These are phyloP conservation scores for Chlorokybus atmophyticus DNA, from an alignment of 139 green algal genomes.

Conservation along the genomic window DNA sequence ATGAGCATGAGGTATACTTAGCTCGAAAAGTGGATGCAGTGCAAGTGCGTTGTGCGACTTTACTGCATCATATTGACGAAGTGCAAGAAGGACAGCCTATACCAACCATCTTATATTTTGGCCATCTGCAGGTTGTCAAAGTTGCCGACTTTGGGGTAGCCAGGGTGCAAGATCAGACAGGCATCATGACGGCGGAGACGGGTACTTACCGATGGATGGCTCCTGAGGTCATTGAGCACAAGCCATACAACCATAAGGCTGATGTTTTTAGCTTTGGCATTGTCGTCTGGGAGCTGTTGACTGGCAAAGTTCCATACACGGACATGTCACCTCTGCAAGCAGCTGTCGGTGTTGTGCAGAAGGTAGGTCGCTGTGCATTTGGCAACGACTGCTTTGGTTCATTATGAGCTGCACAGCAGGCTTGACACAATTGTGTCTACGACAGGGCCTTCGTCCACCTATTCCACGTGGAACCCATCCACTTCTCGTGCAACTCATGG, in stretches of 20 bases:
- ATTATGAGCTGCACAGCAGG: too few species aligned
- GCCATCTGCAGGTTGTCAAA: slow-evolving; percentile 26
- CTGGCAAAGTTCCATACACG: slow-evolving; percentile 40
- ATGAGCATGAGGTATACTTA: slow-evolving; percentile 80
- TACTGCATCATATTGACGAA: too few species aligned
- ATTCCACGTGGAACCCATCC: slow-evolving; percentile 17
- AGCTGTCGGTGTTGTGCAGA: slow-evolving; percentile 81
- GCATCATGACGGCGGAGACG: slow-evolving; percentile 95
- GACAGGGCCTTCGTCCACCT: slow-evolving; percentile 17
- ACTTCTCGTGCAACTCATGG: slow-evolving; percentile 17
- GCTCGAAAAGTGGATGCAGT: too few species aligned
- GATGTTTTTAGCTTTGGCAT: slow-evolving; percentile 87
- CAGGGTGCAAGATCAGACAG: slow-evolving; percentile 62
- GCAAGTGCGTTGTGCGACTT: too few species aligned
- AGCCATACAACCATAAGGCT: slow-evolving; percentile 70
- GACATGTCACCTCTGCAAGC: slow-evolving; percentile 50
- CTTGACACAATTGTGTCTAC: too few species aligned
- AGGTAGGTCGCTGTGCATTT: too few species aligned
- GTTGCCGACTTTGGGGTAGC: slow-evolving; percentile 97
- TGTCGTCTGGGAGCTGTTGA: slow-evolving; percentile 88
- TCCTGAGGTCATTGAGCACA: slow-evolving; percentile 98
- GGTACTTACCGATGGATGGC: slow-evolving; percentile 99
- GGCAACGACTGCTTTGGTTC: too few species aligned
- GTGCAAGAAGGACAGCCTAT: too few species aligned
- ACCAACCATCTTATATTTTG: too few species aligned